These are phyloP conservation scores for Leptographium procerum DNA, from an alignment of 2,329 filamentous ascomycete species.

Conservation along the genomic window DNA sequence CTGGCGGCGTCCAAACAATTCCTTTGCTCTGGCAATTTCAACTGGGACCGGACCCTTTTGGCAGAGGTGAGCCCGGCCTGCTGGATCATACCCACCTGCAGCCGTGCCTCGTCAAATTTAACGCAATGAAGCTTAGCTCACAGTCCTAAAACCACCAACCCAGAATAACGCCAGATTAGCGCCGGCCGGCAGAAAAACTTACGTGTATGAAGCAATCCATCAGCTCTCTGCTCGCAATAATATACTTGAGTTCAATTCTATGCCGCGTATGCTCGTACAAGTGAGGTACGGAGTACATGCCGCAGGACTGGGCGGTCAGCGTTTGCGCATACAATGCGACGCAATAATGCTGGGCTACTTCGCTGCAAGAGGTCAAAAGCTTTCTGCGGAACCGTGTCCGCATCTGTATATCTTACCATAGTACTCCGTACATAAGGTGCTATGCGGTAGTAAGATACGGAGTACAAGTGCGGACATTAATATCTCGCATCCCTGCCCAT, in stretches of 20 bases:
- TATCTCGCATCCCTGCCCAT: neutral
- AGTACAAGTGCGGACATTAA: neutral
- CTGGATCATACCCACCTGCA: neutral
- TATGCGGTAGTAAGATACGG: no score
- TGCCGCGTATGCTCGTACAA: no score
- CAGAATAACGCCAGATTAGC: neutral
- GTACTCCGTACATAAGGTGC: no score
- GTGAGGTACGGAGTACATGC: no score
- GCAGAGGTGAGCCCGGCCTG: neutral
- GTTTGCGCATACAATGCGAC: neutral
- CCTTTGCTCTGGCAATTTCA: no score
- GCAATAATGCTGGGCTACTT: neutral
- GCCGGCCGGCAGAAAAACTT: neutral
- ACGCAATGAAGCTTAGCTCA: conserved; percentile 25
- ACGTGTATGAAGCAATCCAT: neutral
- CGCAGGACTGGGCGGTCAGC: neutral
- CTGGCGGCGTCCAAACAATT: no score
- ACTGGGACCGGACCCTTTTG: neutral
- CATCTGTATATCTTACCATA: no score
- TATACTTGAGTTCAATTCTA: neutral
- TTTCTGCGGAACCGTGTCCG: neutral
- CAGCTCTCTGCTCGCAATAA: no score
- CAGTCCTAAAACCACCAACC: neutral
- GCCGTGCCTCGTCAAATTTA: conserved; percentile 26
- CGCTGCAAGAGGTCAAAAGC: neutral